These are phyloP conservation scores for Venturia asperata DNA, from an alignment of 2,329 filamentous ascomycete species.

Conservation along the genomic window DNA sequence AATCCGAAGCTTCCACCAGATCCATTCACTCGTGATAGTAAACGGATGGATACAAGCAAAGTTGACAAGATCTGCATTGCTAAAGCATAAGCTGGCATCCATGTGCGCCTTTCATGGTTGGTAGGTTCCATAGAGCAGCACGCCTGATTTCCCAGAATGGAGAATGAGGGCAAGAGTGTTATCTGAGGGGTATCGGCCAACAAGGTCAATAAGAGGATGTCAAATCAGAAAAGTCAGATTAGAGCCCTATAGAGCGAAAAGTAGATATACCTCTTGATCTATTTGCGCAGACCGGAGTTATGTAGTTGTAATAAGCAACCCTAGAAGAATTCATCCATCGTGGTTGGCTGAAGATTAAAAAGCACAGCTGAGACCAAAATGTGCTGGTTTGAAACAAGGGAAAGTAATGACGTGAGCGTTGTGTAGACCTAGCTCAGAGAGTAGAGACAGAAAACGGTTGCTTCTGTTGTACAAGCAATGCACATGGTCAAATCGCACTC, in stretches of 20 bases:
- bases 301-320: not conserved
- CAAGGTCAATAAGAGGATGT: not conserved
- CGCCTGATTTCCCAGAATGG: not conserved
- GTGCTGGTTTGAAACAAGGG: not conserved
- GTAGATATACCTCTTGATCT: not conserved
- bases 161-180: not conserved
- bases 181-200: not conserved
- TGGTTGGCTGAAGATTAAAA: not conserved
- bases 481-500: not conserved
- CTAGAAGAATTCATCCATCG: not conserved
- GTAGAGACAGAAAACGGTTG: not conserved
- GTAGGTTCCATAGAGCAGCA: not conserved
- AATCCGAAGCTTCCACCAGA: slow-evolving; percentile 10
- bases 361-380: not conserved
- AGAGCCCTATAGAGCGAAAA: not conserved
- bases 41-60: slow-evolving; percentile 12
- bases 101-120: slow-evolving; percentile 13
- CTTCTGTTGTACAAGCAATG: not conserved
- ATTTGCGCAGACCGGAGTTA: not conserved
- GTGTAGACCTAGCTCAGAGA: not conserved
- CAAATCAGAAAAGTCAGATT: not conserved
- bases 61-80: slow-evolving; percentile 16
- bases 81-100: slow-evolving; percentile 19
- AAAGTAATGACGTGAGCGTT: not conserved
- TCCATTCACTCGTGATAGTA: slow-evolving; percentile 11